phyloP scores from a whole-genome alignment of 2,329 filamentous ascomycete genomes.

The Coniochaeta sp. region DNA sequence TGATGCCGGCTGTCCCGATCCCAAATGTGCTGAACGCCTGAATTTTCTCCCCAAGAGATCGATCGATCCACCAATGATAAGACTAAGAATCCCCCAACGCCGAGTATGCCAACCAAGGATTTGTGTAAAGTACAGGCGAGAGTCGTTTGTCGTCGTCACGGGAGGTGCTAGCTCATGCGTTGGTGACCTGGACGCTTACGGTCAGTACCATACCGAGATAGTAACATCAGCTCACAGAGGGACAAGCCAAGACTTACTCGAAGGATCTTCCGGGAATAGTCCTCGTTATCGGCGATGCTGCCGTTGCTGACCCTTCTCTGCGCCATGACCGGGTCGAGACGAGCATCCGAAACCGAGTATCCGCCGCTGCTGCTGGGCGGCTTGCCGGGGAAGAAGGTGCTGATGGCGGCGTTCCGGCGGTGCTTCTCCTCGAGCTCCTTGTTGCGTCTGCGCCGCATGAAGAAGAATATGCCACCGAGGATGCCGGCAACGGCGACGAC shows the following conservation, averaged over 20 bases:
- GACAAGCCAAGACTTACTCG: conserved; percentile 54
- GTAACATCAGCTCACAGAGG: neutral
- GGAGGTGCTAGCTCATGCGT: conserved; percentile 1
- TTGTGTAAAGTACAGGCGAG: conserved; percentile 27
- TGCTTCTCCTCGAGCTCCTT: conserved; percentile 78
- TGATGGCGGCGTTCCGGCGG: conserved; percentile 71
- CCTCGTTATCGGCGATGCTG: conserved; percentile 94
- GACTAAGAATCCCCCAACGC: conserved; percentile 23
- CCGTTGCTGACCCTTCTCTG: conserved; percentile 84
- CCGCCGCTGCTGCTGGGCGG: conserved; percentile 56
- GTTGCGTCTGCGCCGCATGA: conserved; percentile 67
- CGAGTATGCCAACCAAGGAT: conserved; percentile 26
- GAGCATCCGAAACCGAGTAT: conserved; percentile 70
- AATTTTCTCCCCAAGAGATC: conserved; percentile 8
- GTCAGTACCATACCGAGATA: neutral
- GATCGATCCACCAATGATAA: conserved; percentile 15
- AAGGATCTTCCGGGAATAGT: conserved; percentile 92
- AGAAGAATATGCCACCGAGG: conserved; percentile 64
- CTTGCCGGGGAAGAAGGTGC: conserved; percentile 64
- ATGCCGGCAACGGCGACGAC: conserved; percentile 62
- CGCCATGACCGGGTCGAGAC: conserved; percentile 80
- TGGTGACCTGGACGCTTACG: neutral
- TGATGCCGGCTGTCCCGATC: neutral
- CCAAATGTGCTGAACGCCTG: conserved; percentile 8
- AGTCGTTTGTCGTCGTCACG: conserved; percentile 30